Base-by-base conservation (phyloP, 1,284 basidiomycete genomes). In the Trametes sp. region DNA sequence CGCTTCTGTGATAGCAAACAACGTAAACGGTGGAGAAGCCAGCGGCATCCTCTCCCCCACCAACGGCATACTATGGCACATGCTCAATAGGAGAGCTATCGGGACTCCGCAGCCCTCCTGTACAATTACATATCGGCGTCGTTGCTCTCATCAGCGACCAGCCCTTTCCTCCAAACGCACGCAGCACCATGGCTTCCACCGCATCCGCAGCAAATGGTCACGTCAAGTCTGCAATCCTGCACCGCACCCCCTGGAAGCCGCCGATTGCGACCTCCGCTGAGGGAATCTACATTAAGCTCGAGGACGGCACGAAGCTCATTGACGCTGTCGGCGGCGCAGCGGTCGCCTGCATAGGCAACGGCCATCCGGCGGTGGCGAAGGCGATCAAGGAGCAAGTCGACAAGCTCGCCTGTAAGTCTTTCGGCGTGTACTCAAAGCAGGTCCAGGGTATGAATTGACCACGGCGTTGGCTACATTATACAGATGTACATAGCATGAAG, bases 271-370 rank as follows among this genome's bases (percentile, higher is more conserved):
- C 83, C 21, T 77, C 81, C 19, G 89, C 81, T 0, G 75, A 90
- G 66, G 92, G 92, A 19, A 82, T 87, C 42, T 90, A 92, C 70
- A 75, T 93, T 45, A 81, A 82, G 26, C 80, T 92, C 14, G 85
- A 90, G 70, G 85, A 88, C 73, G 93, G 92, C 1, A 80, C 78
- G 56, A 81, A 75, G 57, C 69, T 94, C 38, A 81, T 94, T 65
- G 93, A 95, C 76, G 90, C 83, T 14, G 85, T 91, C 51, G 94
- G 93, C 48, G 94, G 94, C 35, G 93, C 94, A 5, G 93, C 94
- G 10, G 94, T 96, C 41, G 78, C 87, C 4, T 93, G 89, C 70
- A 76, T 96, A 49, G 94, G 94, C 1, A 87, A 88, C 68, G 86
- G 83, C 13, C 87, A 95, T 71, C 88, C 88, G 8, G 84, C 82